Percentiles rank a stretch among this genome's conserved stretches.
These are phyloP conservation scores for Xylogone sp. DNA, from an alignment of 2,329 filamentous ascomycete genomes.

Conservation along the genomic window DNA sequence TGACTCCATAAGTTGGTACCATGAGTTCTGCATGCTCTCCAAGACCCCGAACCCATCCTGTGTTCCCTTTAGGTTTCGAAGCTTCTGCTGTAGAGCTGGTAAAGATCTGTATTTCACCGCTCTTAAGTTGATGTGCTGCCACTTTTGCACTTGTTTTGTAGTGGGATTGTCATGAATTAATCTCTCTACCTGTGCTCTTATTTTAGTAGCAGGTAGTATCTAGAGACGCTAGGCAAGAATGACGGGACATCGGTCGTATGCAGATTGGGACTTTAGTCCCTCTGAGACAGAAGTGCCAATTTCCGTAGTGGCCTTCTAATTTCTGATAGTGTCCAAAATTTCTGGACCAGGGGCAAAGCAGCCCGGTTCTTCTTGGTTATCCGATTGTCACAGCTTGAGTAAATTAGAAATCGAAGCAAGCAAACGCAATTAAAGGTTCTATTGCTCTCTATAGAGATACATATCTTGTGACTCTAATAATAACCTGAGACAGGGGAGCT, in stretches of 20 bases:
- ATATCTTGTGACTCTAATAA: too few species aligned
- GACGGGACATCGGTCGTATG: too few species aligned
- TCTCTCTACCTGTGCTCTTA: slow-evolving; percentile 17
- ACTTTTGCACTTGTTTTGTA: slow-evolving; percentile 18
- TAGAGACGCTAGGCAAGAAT: slow-evolving; percentile 13
- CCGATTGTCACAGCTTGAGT: too few species aligned
- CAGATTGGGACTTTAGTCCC: slow-evolving; percentile 15
- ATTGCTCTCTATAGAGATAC: too few species aligned
- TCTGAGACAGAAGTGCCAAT: too few species aligned
- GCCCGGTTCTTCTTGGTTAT: too few species aligned
- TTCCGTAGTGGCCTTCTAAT: too few species aligned
- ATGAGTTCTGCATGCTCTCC: slow-evolving; percentile 14
- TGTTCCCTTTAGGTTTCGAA: slow-evolving; percentile 9
- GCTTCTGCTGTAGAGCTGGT: slow-evolving; percentile 17
- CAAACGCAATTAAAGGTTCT: too few species aligned
- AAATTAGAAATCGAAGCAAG: too few species aligned
- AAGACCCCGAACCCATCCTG: slow-evolving; percentile 16
- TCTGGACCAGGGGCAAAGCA: too few species aligned
- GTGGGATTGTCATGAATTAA: slow-evolving; percentile 13
- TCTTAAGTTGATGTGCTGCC: slow-evolving; percentile 20
- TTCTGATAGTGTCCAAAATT: too few species aligned
- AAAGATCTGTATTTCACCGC: slow-evolving; percentile 21
- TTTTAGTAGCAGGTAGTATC: slow-evolving; percentile 8
- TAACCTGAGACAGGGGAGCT: too few species aligned
- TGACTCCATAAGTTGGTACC: slow-evolving; percentile 20